Percentiles rank a stretch among this genome's conserved stretches.
phyloP scores from a whole-genome alignment of 225 moss, liverwort and hornwort genomes.

The Rhytidiadelphus loreus region DNA sequence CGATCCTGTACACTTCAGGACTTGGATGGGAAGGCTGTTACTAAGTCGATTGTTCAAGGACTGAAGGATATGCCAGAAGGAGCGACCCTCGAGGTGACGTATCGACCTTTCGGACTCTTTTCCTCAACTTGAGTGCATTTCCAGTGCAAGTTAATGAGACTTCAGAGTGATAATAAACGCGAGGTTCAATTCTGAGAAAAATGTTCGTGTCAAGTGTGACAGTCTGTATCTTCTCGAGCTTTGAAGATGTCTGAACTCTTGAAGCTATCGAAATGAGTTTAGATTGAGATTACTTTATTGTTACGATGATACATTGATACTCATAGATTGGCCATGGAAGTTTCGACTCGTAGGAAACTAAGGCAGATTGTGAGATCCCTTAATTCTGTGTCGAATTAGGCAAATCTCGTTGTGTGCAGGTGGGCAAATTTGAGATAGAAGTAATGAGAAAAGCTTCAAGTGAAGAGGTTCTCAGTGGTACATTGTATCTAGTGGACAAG shows the following conservation, averaged over 20 bases:
- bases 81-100: conserved; percentile 42
- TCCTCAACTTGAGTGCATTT: background rate
- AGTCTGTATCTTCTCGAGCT: background rate
- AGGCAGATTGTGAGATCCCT: background rate
- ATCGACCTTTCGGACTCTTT: background rate
- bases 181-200: background rate
- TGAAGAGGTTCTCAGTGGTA: conserved; percentile 56
- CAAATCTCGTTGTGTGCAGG: conserved; percentile 25
- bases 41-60: conserved; percentile 48
- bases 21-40: conserved; percentile 47
- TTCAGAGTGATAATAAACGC: background rate
- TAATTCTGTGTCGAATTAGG: background rate
- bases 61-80: conserved; percentile 58
- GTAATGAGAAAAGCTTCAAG: conserved; percentile 46
- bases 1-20: conserved; percentile 67
- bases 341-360: background rate
- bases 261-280: background rate
- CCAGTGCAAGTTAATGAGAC: background rate
- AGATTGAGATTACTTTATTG: background rate
- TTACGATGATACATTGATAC: background rate
- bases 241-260: background rate
- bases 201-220: background rate
- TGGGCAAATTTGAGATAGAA: conserved; percentile 80
- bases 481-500: conserved; percentile 28
- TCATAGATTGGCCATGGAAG: background rate